Evolutionary conservation across 2,329 filamentous ascomycete species (phyloP).

Genomic region (Fusarium devonianum): DNA sequence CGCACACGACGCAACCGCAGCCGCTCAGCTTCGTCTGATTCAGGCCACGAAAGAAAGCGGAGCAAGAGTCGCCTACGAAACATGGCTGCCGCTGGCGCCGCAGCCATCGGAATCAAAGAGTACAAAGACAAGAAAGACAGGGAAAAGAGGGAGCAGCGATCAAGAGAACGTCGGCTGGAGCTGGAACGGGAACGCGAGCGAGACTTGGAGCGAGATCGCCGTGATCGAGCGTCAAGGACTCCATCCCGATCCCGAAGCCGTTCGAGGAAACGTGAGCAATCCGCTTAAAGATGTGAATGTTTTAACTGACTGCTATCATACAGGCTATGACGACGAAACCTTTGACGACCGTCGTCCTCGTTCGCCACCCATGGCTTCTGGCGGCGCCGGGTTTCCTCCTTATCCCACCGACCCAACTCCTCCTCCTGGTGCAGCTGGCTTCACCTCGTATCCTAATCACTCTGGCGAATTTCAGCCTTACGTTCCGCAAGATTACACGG

Average conservation of each 20-base stretch:
- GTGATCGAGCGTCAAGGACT: constrained; percentile 43
- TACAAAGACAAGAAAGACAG: constrained; percentile 56
- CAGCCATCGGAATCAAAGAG: constrained; percentile 69
- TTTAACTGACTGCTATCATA: constrained; percentile 22
- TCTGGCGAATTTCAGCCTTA: constrained; percentile 51
- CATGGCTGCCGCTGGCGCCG: constrained; percentile 65
- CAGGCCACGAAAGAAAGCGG: constrained; percentile 52
- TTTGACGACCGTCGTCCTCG: constrained; percentile 50
- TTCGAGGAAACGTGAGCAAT: constrained; percentile 40
- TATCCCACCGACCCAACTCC: constrained; percentile 46
- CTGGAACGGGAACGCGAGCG: constrained; percentile 33
- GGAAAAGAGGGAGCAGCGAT: constrained; percentile 46
- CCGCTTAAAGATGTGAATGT: constrained; percentile 7
- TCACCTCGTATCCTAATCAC: constrained; percentile 49
- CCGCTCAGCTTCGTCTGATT: constrained; percentile 43
- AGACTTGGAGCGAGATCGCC: constrained; percentile 29
- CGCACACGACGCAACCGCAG: constrained; percentile 50
- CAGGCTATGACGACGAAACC: constrained; percentile 43
- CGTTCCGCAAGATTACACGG: constrained; percentile 52
- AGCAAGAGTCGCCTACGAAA: constrained; percentile 63
- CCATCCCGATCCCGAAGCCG: constrained; percentile 38
- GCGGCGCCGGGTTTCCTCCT: constrained; percentile 58
- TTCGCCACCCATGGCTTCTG: constrained; percentile 60
- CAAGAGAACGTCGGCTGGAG: constrained; percentile 44
- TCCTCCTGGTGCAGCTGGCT: constrained; percentile 35